Evolutionary conservation across 345 rosid genomes (phyloP).

Genomic region (Euphorbia tirucalli): DNA sequence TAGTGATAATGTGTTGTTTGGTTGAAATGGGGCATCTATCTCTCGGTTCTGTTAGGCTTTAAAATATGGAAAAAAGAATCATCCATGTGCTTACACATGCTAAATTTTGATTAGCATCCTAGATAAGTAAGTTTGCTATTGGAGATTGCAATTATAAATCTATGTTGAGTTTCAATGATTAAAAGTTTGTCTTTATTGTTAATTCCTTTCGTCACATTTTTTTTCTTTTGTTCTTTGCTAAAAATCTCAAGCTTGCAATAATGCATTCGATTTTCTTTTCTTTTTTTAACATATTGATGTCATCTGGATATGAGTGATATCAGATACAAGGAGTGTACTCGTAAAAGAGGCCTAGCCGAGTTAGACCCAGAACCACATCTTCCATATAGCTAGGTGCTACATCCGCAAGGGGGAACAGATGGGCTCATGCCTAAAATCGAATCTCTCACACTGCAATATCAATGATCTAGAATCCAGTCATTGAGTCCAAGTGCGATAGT

Average conservation of each 20-base stretch:
- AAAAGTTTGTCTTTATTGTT: background rate
- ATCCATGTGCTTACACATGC: conserved; percentile 16
- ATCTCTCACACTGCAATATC: too few relatives aligned
- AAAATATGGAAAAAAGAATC: background rate
- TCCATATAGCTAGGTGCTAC: too few relatives aligned
- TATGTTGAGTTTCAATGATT: background rate
- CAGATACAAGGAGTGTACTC: too few relatives aligned
- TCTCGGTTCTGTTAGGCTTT: conserved; percentile 9
- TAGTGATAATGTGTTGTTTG: background rate
- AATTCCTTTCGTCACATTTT: background rate
- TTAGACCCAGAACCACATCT: too few relatives aligned
- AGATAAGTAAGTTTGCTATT: background rate
- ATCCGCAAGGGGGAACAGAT: too few relatives aligned
- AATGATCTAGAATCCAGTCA: too few relatives aligned
- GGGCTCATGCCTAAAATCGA: too few relatives aligned
- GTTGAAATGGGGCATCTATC: background rate
- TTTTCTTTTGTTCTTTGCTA: background rate
- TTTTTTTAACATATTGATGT: too few relatives aligned
- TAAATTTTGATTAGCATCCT: conserved; percentile 18
- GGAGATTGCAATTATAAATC: background rate
- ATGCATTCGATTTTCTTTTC: background rate
- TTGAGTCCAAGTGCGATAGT: too few relatives aligned
- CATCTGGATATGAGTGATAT: too few relatives aligned
- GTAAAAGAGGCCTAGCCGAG: too few relatives aligned
- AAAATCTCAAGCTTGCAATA: background rate